These are phyloP conservation scores for Xeromyces bisporus DNA, from an alignment of 495 filamentous ascomycete species.

Conservation along the genomic window DNA sequence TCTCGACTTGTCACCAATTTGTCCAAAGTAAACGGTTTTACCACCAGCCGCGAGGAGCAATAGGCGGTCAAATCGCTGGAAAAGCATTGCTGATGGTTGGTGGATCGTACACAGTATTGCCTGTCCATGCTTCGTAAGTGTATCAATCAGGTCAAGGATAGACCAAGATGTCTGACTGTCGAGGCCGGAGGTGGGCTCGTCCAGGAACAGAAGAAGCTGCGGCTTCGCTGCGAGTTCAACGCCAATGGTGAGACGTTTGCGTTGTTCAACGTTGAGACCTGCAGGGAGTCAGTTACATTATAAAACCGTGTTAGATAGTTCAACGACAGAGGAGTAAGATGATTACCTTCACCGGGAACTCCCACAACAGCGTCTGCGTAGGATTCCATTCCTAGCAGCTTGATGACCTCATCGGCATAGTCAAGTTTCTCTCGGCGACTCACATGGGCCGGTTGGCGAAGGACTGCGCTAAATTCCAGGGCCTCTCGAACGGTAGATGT, in stretches of 20 bases:
- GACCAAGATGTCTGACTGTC: constrained; percentile 87
- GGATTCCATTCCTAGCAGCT: constrained; percentile 69
- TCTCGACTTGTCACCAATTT: constrained; percentile 65
- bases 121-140: constrained; percentile 73
- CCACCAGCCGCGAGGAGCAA: constrained; percentile 72
- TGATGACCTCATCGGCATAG: constrained; percentile 87
- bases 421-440: constrained; percentile 62
- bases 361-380: constrained; percentile 29
- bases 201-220: constrained; percentile 68
- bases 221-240: constrained; percentile 86
- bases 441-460: constrained; percentile 63
- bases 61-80: constrained; percentile 85
- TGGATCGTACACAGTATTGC: constrained; percentile 94
- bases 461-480: constrained; percentile 65
- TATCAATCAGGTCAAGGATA: constrained; percentile 69
- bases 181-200: constrained; percentile 80
- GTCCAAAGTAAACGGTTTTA: constrained; percentile 78
- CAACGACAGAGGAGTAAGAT: too few relatives aligned
- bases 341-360: constrained; percentile 28
- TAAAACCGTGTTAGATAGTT: too few relatives aligned
- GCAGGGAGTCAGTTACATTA: too few relatives aligned
- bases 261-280: constrained; percentile 84
- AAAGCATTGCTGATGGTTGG: constrained; percentile 86
- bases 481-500: constrained; percentile 77
- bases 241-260: constrained; percentile 78